phyloP scores from a whole-genome alignment of 371 early-diverging fungal genomes.

The Entomophthora muscae region DNA sequence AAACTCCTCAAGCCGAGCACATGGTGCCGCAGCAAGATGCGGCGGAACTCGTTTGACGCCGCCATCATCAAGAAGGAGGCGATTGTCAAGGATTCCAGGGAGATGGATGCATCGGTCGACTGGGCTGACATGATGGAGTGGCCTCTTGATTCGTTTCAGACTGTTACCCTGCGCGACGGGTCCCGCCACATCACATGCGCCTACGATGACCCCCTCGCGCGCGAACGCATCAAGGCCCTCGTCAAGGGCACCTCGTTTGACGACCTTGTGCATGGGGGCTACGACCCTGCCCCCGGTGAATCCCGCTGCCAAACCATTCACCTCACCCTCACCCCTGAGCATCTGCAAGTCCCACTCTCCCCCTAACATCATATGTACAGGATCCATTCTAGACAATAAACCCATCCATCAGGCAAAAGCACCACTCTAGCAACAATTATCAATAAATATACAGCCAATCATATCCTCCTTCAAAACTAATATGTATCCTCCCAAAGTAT shows the following conservation, averaged over 20 bases:
- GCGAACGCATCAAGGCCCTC: not conserved
- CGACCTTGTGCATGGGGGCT: not conserved
- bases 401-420: no score
- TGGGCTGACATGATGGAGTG: not conserved
- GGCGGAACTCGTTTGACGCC: not conserved
- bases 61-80: not conserved
- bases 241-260: not conserved
- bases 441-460: no score
- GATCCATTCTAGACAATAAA: no score
- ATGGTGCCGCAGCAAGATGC: not conserved
- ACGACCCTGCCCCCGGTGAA: not conserved
- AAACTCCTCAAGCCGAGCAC: not conserved
- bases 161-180: not conserved
- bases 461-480: no score
- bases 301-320: not conserved
- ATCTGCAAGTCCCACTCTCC: no score
- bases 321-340: not conserved
- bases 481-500: no score
- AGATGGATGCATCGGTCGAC: not conserved
- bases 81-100: not conserved
- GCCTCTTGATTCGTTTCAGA: not conserved
- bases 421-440: no score
- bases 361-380: no score
- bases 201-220: not conserved
- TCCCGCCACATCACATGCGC: not conserved